Base-by-base conservation (phyloP, 306 rosid species). In the Amphicarpaea edgeworthii region DNA sequence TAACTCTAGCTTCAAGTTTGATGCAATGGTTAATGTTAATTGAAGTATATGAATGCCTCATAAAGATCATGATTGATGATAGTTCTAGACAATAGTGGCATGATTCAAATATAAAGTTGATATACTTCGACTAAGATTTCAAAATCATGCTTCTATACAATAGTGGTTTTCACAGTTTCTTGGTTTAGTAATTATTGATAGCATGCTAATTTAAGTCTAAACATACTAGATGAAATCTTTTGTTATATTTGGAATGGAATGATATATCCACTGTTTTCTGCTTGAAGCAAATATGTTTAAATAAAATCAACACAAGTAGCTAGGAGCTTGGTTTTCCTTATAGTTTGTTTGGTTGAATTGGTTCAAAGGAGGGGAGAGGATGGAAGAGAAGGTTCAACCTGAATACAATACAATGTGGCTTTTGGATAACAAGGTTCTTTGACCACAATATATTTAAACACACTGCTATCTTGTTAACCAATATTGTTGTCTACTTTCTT, bases 121-220 rank as follows among this genome's bases (percentile, higher is more conserved):
- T 54, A 24, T 41, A 30, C 77, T 19, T 47, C 14, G 26, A 72
- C 24, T 12, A 32, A 42, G 76, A 55, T 67, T 67, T 74, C 59
- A 67, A 43, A 60, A 26, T 72, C 37, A 4, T 72, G 69, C 73
- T 64, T 58, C 21, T 42, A 9, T 43, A 26, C 38, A 55, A 2
- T 34, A 15, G 41, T 32, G 19, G 51, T 42, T 61, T 64, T 63
- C 20, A 8, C 55, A 8, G 26, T 47, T 55, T 30, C 14, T 46
- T 57, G 9, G 43, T 58, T 58, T 7, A 24, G 42, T 73, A 55
- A 20, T 38, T 32, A 49, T 51, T 62, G 24, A 37, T 24, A 38
- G 17, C 57, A 65, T n/a, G 54, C 53, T 34, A 41, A 54, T 71
- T 37, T 38, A 54, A 71, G 49, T 70, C 47, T 50, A 70, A n/a